Percentiles rank a stretch among this genome's conserved stretches.
Evolutionary conservation across 1,284 basidiomycete species (phyloP).

Genomic region (Ganoderma lucidum): DNA sequence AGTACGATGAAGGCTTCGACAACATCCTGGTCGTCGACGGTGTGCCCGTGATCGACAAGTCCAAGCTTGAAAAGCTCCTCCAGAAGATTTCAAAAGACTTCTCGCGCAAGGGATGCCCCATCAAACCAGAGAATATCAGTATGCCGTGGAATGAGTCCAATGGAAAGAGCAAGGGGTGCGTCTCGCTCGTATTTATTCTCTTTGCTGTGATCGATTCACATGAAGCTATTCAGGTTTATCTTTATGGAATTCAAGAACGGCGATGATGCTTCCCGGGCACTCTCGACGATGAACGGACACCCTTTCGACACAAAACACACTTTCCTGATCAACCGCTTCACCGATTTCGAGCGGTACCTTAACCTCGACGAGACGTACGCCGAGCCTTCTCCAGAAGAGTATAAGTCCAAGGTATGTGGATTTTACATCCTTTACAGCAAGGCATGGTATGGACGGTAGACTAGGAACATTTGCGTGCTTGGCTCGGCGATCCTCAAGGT

Average conservation of each 20-base stretch:
- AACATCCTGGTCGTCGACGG: conserved; percentile 90
- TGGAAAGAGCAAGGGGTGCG: conserved; percentile 89
- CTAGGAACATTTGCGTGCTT: conserved; percentile 94
- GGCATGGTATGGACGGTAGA: conserved; percentile 7
- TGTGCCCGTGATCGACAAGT: conserved; percentile 85
- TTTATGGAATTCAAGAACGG: conserved; percentile 90
- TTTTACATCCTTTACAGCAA: not conserved
- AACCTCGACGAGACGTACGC: conserved; percentile 86
- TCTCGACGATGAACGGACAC: conserved; percentile 84
- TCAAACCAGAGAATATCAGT: conserved; percentile 80
- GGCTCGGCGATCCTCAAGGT: conserved; percentile 92
- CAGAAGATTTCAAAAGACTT: conserved; percentile 87
- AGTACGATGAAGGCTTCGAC: conserved; percentile 85
- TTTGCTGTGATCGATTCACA: not conserved
- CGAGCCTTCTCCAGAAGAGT: conserved; percentile 85
- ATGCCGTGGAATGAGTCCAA: conserved; percentile 86
- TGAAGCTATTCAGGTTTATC: conserved; percentile 68
- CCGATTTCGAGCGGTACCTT: conserved; percentile 90
- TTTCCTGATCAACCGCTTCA: conserved; percentile 91
- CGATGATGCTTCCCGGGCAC: conserved; percentile 85
- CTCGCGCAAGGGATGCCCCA: conserved; percentile 77
- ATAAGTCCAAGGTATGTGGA: conserved; percentile 74
- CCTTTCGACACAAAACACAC: conserved; percentile 94
- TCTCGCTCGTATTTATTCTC: conserved; percentile 17
- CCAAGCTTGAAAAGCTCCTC: conserved; percentile 81